Conservation (phyloP, 805 yeast genomes). For the Priceomyces fermenticarens region DNA sequence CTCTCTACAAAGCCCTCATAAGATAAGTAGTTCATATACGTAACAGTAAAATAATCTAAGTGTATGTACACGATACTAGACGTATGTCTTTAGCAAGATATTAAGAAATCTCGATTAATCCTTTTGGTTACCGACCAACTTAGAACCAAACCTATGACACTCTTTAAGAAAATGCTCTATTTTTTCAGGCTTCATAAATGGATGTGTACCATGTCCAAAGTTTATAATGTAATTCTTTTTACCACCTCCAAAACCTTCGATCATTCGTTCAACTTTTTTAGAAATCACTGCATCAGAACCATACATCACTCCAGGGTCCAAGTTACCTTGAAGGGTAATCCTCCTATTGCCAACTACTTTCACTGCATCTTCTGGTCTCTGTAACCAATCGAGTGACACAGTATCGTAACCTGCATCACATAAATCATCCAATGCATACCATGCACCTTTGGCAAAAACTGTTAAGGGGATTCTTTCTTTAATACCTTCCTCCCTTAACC, state of each 20-base stretch:
- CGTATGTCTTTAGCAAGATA: background rate
- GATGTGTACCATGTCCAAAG: slow-evolving; percentile 98
- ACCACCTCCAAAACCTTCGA: slow-evolving; percentile 90
- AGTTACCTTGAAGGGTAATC: slow-evolving; percentile 87
- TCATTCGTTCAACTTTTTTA: slow-evolving; percentile 81
- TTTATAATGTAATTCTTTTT: slow-evolving; percentile 88
- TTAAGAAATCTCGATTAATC: background rate
- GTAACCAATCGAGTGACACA: slow-evolving; percentile 92
- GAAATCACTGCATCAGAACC: slow-evolving; percentile 83
- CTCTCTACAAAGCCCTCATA: too few relatives aligned
- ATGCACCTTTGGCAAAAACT: slow-evolving; percentile 92
- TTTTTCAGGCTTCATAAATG: slow-evolving; percentile 93
- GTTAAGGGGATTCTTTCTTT: slow-evolving; percentile 77
- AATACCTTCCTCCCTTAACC: slow-evolving; percentile 70
- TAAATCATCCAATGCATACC: slow-evolving; percentile 90
- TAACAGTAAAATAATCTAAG: background rate
- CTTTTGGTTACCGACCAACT: background rate
- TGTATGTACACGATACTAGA: background rate
- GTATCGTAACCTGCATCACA: slow-evolving; percentile 79
- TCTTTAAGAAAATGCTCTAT: slow-evolving; percentile 82
- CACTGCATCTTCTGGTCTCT: slow-evolving; percentile 82
- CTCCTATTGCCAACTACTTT: slow-evolving; percentile 65
- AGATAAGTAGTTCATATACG: background rate
- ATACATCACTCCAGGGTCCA: slow-evolving; percentile 93
- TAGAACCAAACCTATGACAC: slow-evolving; percentile 74